These are phyloP conservation scores for Paraphoma sp. DNA, from an alignment of 2,329 filamentous ascomycete genomes.

Conservation along the genomic window DNA sequence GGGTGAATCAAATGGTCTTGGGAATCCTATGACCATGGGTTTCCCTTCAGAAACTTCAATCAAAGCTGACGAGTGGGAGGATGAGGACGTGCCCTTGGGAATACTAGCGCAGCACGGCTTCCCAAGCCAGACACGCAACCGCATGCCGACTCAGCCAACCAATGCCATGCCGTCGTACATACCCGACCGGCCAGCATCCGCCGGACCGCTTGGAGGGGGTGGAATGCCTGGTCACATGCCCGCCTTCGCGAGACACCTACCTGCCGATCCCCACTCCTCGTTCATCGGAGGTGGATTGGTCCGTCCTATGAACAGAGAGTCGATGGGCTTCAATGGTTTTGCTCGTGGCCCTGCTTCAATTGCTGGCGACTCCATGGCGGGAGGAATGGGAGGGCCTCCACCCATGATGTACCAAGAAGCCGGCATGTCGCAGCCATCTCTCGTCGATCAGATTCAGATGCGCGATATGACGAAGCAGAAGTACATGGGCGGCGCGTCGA, in stretches of 20 bases:
- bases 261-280: conserved; percentile 41
- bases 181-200: conserved; percentile 45
- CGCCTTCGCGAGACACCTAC: conserved; percentile 45
- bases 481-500: conserved; percentile 44
- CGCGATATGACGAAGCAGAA: conserved; percentile 45
- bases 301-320: conserved; percentile 41
- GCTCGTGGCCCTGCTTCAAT: conserved; percentile 40
- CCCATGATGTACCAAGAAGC: conserved; percentile 40
- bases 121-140: conserved; percentile 35
- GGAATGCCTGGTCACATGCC: conserved; percentile 31
- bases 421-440: conserved; percentile 37
- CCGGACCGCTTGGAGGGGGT: conserved; percentile 32
- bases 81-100: conserved; percentile 48
- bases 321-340: conserved; percentile 46
- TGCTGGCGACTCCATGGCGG: conserved; percentile 37
- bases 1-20: conserved; percentile 22
- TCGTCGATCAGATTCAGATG: conserved; percentile 48
- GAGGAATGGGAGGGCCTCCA: conserved; percentile 18
- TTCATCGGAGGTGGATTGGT: conserved; percentile 46
- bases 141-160: conserved; percentile 33
- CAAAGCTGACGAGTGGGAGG: conserved; percentile 46
- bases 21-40: conserved; percentile 20
- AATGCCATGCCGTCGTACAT: conserved; percentile 44
- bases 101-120: conserved; percentile 48
- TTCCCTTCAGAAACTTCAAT: conserved; percentile 46